Conservation (phyloP, 2,329 filamentous ascomycete genomes). For the Nigrospora osmanthi region DNA sequence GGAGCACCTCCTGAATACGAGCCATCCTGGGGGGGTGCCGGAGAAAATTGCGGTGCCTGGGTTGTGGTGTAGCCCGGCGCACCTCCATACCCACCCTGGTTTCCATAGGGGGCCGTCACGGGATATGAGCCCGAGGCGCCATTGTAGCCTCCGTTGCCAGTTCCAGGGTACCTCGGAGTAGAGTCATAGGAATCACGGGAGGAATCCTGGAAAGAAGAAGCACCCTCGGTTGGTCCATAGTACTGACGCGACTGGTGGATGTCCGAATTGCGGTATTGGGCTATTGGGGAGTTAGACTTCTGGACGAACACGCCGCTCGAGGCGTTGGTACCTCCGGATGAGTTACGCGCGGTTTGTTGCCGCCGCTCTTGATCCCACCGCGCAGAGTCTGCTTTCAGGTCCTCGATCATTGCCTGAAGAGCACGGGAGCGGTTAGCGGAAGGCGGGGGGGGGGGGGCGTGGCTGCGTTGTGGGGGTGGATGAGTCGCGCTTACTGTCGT, state of each 20-base stretch:
- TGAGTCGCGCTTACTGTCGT: conserved; percentile 54
- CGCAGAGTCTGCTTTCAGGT: conserved; percentile 53
- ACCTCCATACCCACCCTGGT: conserved; percentile 19
- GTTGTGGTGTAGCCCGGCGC: conserved; percentile 16
- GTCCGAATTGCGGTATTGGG: conserved; percentile 49
- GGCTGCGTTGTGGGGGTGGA: not conserved
- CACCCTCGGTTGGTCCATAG: conserved; percentile 32
- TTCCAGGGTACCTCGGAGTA: conserved; percentile 41
- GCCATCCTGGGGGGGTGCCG: conserved; percentile 13
- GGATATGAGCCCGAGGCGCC: conserved; percentile 31
- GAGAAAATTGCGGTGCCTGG: conserved; percentile 17
- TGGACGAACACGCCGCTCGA: conserved; percentile 43
- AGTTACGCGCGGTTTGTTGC: conserved; percentile 44
- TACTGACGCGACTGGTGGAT: conserved; percentile 38
- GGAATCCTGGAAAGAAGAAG: conserved; percentile 20
- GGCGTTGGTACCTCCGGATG: conserved; percentile 50
- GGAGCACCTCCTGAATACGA: conserved; percentile 14
- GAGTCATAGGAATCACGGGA: conserved; percentile 32
- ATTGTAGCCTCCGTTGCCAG: conserved; percentile 39
- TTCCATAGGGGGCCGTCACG: conserved; percentile 17
- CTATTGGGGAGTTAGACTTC: conserved; percentile 53
- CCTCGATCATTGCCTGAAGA: conserved; percentile 54
- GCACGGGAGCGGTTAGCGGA: not conserved
- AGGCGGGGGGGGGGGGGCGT: too few species aligned
- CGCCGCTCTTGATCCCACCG: conserved; percentile 55